Evolutionary conservation across 352 stramenopile species (phyloP).

Genomic region (Phytophthora cactorum): DNA sequence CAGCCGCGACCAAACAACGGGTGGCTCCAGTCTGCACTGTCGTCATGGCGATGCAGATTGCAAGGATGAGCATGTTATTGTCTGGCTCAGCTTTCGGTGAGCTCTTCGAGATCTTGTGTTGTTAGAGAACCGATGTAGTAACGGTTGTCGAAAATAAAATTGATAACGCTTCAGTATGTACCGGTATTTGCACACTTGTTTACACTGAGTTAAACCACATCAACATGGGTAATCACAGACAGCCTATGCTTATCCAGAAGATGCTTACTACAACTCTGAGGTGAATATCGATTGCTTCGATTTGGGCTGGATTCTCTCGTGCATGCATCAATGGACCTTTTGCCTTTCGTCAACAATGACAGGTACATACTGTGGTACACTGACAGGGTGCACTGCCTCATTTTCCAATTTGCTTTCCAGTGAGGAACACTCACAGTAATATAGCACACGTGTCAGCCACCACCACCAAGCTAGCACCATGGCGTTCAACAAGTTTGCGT

Average conservation of each 20-base stretch:
- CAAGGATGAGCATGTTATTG: not conserved
- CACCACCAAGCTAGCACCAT: not conserved
- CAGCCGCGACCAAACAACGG: not conserved
- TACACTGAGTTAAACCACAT: not conserved
- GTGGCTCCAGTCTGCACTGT: not conserved
- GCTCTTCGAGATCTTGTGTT: not conserved
- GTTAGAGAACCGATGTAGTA: not conserved
- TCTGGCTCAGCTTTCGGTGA: not conserved
- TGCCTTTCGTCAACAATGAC: not conserved
- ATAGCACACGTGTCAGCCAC: not conserved
- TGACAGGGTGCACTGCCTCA: not conserved
- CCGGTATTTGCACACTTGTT: not conserved
- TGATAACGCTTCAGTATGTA: not conserved
- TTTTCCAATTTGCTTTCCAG: slow-evolving; percentile 1
- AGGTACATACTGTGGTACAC: too few species aligned
- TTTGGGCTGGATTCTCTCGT: slow-evolving; percentile 13
- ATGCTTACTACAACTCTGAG: slow-evolving; percentile 15
- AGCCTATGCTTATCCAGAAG: not conserved
- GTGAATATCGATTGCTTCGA: slow-evolving; percentile 9
- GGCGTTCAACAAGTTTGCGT: slow-evolving; percentile 22
- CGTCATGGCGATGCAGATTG: not conserved
- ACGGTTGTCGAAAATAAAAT: not conserved
- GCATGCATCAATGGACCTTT: not conserved
- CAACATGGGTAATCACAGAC: not conserved
- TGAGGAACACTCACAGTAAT: not conserved